A percentile compares a stretch with the other conserved stretches of the same genome.
These are phyloP conservation scores for Caulochytrium protostelioides DNA, from an alignment of 371 early-diverging fungal species.

Conservation along the genomic window DNA sequence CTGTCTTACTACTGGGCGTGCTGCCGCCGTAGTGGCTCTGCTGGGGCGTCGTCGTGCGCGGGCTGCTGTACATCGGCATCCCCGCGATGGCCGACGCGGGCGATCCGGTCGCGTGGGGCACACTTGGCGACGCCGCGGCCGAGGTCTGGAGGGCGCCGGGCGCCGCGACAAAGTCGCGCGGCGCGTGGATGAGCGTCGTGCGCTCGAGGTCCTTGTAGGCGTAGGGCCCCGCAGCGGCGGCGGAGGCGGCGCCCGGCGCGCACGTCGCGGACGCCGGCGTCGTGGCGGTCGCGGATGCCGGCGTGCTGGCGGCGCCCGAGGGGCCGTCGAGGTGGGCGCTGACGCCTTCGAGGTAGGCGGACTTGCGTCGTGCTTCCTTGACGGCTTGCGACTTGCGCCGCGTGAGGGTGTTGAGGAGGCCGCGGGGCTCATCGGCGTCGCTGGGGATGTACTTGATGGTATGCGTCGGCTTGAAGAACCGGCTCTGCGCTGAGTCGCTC, in stretches of 20 bases:
- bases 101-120: background rate
- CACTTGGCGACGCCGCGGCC: background rate
- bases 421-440: too few species aligned
- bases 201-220: background rate
- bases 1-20: background rate
- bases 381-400: too few species aligned
- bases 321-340: too few species aligned
- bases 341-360: too few species aligned
- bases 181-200: background rate
- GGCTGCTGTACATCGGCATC: background rate
- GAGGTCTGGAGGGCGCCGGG: background rate
- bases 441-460: too few species aligned
- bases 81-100: background rate
- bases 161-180: background rate
- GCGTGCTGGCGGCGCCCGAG: background rate
- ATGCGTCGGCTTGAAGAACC: too few species aligned
- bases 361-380: too few species aligned
- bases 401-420: too few species aligned
- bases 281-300: background rate
- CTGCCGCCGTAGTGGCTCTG: background rate
- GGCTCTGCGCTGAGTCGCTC: too few species aligned
- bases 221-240: background rate
- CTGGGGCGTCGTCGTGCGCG: background rate
- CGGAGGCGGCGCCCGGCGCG: background rate
- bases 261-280: background rate